Evolutionary conservation across 1,284 basidiomycete species (phyloP).

Genomic region (Moesziomyces sp.): DNA sequence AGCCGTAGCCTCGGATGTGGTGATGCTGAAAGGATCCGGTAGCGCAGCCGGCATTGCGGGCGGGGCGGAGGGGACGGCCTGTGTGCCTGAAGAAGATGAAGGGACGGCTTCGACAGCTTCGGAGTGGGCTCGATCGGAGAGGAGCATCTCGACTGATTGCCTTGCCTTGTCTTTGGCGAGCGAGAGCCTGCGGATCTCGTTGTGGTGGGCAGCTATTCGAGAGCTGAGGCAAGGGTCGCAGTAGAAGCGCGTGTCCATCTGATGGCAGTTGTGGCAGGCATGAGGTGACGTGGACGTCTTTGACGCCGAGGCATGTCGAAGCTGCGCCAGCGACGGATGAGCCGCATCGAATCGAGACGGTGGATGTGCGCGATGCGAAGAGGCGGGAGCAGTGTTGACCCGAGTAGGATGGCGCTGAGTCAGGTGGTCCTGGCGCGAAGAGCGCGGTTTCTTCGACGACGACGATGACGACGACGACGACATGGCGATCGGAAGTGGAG

Average conservation of each 20-base stretch:
- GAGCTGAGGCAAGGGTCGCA: slow-evolving; percentile 45
- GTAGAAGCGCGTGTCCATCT: slow-evolving; percentile 42
- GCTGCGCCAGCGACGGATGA: slow-evolving; percentile 1
- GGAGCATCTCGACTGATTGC: slow-evolving; percentile 5
- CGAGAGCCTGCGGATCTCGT: slow-evolving; percentile 34
- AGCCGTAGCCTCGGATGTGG: slow-evolving; percentile 5
- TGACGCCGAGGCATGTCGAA: background rate
- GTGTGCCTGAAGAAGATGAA: background rate
- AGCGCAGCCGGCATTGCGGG: slow-evolving; percentile 7
- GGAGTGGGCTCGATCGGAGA: slow-evolving; percentile 8
- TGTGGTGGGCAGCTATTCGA: slow-evolving; percentile 32
- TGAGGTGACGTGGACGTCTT: slow-evolving; percentile 1
- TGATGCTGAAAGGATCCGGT: slow-evolving; percentile 37
- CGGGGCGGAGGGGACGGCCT: background rate
- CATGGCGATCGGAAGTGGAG: background rate
- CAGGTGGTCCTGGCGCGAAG: background rate
- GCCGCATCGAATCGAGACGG: background rate
- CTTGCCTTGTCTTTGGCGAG: slow-evolving; percentile 37
- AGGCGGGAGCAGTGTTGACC: background rate
- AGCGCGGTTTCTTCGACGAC: background rate
- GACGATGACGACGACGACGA: background rate
- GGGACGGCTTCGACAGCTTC: background rate
- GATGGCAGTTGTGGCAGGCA: slow-evolving; percentile 40
- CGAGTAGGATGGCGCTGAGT: background rate
- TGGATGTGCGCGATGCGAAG: background rate